These are phyloP conservation scores for Tetrahymena malaccensis DNA, from an alignment of 73 alveolate genomes.

Conservation along the genomic window DNA sequence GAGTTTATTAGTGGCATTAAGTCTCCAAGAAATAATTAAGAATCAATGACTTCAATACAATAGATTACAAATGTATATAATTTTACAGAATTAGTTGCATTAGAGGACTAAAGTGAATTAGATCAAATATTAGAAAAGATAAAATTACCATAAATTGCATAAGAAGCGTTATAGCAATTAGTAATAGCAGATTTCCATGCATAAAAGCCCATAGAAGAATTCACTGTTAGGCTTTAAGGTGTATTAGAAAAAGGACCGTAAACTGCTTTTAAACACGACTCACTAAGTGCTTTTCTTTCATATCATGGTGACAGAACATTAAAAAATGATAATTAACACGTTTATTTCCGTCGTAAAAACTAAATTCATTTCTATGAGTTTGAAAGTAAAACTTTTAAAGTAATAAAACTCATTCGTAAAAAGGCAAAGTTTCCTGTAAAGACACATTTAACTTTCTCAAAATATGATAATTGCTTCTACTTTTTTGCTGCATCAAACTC, in stretches of 20 bases:
- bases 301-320: conserved; percentile 7
- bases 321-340: neutral
- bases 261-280: conserved; percentile 28
- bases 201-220: neutral
- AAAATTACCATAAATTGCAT: neutral
- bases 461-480: conserved; percentile 10
- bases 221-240: neutral
- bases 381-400: conserved; percentile 25
- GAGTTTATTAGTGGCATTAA: neutral
- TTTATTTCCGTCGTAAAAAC: conserved; percentile 17
- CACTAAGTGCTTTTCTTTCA: conserved; percentile 14
- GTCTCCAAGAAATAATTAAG: neutral
- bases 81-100: neutral
- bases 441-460: conserved; percentile 17
- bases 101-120: neutral
- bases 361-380: conserved; percentile 20
- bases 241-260: conserved; percentile 10
- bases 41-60: neutral
- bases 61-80: neutral
- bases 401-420: conserved; percentile 15
- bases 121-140: neutral
- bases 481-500: conserved; percentile 14
- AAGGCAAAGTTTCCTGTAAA: conserved; percentile 7
- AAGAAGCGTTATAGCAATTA: neutral
- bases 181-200: neutral